Evolutionary conservation across 805 yeast species (phyloP), one percentile per base, ranked within the genome.

Genomic region (Barnettozyma populi): DNA sequence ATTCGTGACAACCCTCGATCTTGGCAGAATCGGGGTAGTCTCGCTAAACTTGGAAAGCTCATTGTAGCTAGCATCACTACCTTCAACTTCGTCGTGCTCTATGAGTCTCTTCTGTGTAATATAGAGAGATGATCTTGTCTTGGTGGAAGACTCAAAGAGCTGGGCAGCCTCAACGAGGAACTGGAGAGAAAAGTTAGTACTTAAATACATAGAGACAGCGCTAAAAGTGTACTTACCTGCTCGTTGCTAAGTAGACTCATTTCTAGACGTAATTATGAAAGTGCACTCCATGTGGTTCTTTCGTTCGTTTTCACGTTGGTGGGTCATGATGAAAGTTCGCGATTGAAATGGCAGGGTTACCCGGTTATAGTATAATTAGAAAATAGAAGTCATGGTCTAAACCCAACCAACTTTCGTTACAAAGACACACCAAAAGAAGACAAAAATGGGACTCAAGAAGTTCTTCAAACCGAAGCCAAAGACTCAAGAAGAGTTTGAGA

Each of bases 21-120:
- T 64, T 52, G 38, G 63, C 53, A 23, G 61, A 35, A 52, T 64
- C 6, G 61, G 58, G 4, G 32, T 45, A 2, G 45, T 40, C 2
- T 46, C 40, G 4, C 45, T 46, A 45, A 61, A 61, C 31, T 52
- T 48, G 5, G 65, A 61, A 5, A 58, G 47, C 40, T 60, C 57
- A n/a, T 53, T 57, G 24, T 32, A 29, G 3, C 34, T 8, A 2
- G 46, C 50, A 13, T 55, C 53, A 23, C 53, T 47, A 3, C 67
- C 67, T n/a, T 55, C 52, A 4, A 64, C 63, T 36, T 50, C 57
- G 43, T 64, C 65, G 23, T 44, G 47, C 18, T 64, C 63, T 19
- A 66, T 57, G 7, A 68, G 68, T 53, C 87, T 68, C 58, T 82
- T 82, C 54, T 82, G 86, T 3, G 83, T 78, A 43, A 82, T 62